Percentiles rank a stretch among this genome's conserved stretches.
Evolutionary conservation across 148 eudicot species (phyloP).

Genomic region (Polygonum aviculare): DNA sequence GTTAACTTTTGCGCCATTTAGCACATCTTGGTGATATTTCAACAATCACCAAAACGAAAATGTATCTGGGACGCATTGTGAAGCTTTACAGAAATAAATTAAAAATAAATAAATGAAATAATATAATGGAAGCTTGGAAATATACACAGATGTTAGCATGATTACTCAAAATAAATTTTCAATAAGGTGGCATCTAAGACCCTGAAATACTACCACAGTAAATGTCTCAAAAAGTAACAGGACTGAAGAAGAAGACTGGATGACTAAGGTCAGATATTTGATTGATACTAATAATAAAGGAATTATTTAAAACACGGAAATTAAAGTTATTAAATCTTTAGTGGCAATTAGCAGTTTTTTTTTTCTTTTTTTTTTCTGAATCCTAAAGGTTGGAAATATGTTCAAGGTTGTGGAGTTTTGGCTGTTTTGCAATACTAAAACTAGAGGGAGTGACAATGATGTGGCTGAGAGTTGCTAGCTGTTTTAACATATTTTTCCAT

Average conservation of each 20-base stretch:
- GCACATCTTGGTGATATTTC: slow-evolving; percentile 10
- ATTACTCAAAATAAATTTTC: background rate
- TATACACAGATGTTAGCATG: background rate
- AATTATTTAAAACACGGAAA: background rate
- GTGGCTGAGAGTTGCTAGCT: background rate
- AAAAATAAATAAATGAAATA: background rate
- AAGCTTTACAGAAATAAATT: slow-evolving; percentile 21
- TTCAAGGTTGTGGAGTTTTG: background rate
- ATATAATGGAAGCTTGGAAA: background rate
- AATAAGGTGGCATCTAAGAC: background rate
- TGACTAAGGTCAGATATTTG: background rate
- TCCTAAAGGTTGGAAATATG: background rate
- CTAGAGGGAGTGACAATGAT: background rate
- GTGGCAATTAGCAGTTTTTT: background rate
- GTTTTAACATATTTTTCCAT: background rate
- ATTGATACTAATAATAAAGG: background rate
- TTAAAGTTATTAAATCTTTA: background rate
- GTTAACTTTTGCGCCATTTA: slow-evolving; percentile 42
- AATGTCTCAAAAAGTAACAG: background rate
- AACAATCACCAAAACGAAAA: slow-evolving; percentile 35
- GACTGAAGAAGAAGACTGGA: background rate
- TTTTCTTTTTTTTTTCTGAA: background rate
- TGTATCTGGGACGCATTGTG: slow-evolving; percentile 3
- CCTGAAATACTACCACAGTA: background rate
- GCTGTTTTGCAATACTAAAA: background rate